Base-by-base conservation (phyloP, 140 eudicot genomes). In the Erigeron philadelphicus region DNA sequence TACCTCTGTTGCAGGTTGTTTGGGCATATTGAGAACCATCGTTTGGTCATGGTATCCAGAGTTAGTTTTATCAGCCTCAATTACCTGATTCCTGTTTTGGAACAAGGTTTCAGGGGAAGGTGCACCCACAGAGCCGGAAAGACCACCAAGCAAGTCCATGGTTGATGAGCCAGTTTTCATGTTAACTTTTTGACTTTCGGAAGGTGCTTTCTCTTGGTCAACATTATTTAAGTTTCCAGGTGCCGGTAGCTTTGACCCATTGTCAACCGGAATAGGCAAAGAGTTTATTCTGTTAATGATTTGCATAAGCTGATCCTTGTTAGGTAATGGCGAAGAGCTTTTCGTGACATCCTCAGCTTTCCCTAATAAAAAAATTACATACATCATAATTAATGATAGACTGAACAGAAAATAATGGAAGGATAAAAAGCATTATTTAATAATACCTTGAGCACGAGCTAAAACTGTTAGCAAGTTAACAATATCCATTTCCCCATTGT, bases 241-340 rank as follows among this genome's bases (percentile, higher is more conserved):
- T 61, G 55, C 71, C 13, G 80, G 88, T 47, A 76, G 50, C 40
- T 82, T 84, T 55, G 87, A 75, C 44, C 81, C 82, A 0, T 67
- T 45, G 72, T 83, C 84, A 0, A 69, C 83, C 0, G 90, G 90
- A 74, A 79, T 57, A 49, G 95, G 98, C 47, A 84, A 76, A 18
- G 96, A 76, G 58, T 88, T 84, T 64, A 92, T 86, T 83, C 86
- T 92, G 67, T 81, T 83, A 47, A 92, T 87, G 71, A 92, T 84
- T 49, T 92, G 92, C 58, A 92, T 71, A 4, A 92, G 87, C 75
- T 88, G 96, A 47, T 86, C 86, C 64, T 88, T 88, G 45, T 88
- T 85, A 25, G 88, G 90, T 56, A 75, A 12, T 0, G 87, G 57
- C 35, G 88, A 47, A 69, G 76, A 67, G 56, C 72, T 79, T 50